Evolutionary conservation across 805 yeast species (phyloP).

Genomic region (Nadsonia fulvescens): DNA sequence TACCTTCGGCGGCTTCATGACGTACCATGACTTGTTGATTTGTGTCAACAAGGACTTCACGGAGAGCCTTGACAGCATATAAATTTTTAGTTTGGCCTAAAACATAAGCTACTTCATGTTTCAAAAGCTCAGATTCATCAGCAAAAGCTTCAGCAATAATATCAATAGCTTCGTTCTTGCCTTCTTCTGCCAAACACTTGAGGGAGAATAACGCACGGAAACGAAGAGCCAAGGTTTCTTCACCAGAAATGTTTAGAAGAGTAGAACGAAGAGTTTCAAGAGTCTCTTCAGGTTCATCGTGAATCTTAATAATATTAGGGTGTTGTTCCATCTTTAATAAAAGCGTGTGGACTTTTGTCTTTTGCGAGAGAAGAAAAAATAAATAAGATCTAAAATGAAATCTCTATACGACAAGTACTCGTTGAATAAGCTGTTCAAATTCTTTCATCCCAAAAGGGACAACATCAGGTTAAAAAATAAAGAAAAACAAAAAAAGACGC

Average conservation of each 20-base stretch:
- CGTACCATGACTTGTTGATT: slow-evolving; percentile 82
- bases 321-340: too few species aligned
- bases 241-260: slow-evolving; percentile 28
- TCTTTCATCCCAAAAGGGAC: too few species aligned
- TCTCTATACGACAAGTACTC: too few species aligned
- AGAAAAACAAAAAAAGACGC: too few species aligned
- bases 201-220: slow-evolving; percentile 88
- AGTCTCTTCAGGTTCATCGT: too few species aligned
- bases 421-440: too few species aligned
- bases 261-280: too few species aligned
- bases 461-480: too few species aligned
- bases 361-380: too few species aligned
- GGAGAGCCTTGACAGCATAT: slow-evolving; percentile 56
- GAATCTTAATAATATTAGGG: too few species aligned
- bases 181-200: slow-evolving; percentile 71
- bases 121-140: slow-evolving; percentile 73
- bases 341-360: too few species aligned
- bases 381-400: too few species aligned
- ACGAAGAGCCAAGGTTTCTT: slow-evolving; percentile 62
- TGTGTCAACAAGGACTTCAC: slow-evolving; percentile 46
- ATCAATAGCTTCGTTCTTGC: slow-evolving; percentile 44
- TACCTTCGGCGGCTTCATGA: slow-evolving; percentile 98
- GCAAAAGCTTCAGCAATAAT: slow-evolving; percentile 72
- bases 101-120: slow-evolving; percentile 96
- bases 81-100: slow-evolving; percentile 86